Conservation (phyloP, 2,329 filamentous ascomycete species). For the Ramularia endophylla region DNA sequence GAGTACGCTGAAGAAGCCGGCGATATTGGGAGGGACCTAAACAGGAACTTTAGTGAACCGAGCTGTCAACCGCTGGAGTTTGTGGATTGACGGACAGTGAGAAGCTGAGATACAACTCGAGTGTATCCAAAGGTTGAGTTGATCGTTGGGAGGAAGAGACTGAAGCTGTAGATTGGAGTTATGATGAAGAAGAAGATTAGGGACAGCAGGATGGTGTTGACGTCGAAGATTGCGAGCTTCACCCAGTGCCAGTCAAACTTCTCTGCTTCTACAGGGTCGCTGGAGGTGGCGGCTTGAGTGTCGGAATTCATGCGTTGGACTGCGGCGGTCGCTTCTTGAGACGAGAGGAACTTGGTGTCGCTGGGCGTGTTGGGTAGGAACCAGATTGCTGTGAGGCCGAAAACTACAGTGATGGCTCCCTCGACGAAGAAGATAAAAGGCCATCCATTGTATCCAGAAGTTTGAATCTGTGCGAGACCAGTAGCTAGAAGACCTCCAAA, state of each 20-base stretch:
- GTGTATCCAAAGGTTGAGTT: constrained; percentile 38
- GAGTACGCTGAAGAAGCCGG: constrained; percentile 23
- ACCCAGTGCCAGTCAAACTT: constrained; percentile 27
- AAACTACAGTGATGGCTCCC: constrained; percentile 52
- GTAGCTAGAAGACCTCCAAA: constrained; percentile 39
- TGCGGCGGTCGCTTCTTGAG: constrained; percentile 25
- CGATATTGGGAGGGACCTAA: constrained; percentile 31
- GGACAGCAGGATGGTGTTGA: constrained; percentile 27
- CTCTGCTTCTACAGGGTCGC: constrained; percentile 23
- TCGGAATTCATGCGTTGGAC: constrained; percentile 28
- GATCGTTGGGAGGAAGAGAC: constrained; percentile 41
- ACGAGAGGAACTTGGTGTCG: constrained; percentile 36
- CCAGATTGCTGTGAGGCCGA: constrained; percentile 50
- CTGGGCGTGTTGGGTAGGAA: constrained; percentile 48
- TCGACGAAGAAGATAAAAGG: constrained; percentile 29
- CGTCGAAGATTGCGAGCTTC: constrained; percentile 24
- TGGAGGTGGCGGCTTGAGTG: constrained; percentile 18
- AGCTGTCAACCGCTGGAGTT: no score
- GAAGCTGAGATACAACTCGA: constrained; percentile 33
- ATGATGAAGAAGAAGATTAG: constrained; percentile 29
- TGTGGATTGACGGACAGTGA: no score
- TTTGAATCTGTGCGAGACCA: constrained; percentile 35
- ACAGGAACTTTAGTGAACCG: no score
- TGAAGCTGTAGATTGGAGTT: constrained; percentile 37
- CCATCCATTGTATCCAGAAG: constrained; percentile 35